Conservation (phyloP, 805 yeast genomes). For the Suhomyces sp. region DNA sequence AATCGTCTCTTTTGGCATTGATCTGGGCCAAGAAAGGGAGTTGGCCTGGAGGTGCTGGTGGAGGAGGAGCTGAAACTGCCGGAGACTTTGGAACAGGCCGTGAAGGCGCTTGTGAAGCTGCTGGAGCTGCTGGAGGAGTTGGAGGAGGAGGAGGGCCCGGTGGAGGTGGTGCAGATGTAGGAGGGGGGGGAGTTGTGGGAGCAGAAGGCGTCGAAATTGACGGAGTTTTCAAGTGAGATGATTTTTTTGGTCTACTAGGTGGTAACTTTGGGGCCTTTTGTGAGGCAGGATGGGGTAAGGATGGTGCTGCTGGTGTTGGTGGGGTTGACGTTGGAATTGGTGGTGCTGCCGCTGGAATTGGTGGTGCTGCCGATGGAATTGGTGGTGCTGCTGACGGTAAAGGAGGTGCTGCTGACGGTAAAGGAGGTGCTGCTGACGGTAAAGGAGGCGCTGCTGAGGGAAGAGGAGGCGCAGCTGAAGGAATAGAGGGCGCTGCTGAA, state of each 20-base stretch:
- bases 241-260: constrained; percentile 39
- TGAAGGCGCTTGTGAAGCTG: constrained; percentile 3
- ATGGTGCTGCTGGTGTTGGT: constrained; percentile 11
- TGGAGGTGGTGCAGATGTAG: constrained; percentile 11
- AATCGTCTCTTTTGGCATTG: constrained; percentile 46
- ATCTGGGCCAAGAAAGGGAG: constrained; percentile 52
- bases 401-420: constrained; percentile 16
- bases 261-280: constrained; percentile 33
- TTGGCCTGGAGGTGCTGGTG: constrained; percentile 29
- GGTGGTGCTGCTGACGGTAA: constrained; percentile 21
- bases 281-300: neutral
- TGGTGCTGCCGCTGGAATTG: constrained; percentile 9
- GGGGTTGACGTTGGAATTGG: constrained; percentile 13
- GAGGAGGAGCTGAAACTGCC: constrained; percentile 13
- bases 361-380: constrained; percentile 13
- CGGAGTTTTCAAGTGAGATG: constrained; percentile 26
- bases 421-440: constrained; percentile 22
- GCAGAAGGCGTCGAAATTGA: constrained; percentile 1
- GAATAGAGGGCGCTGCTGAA: constrained; percentile 12
- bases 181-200: constrained; percentile 16
- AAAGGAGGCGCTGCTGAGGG: constrained; percentile 13
- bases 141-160: constrained; percentile 15
- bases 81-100: constrained; percentile 4
- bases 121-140: constrained; percentile 10
- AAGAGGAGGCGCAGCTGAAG: constrained; percentile 16